These are phyloP conservation scores for Kodamaea alishanica DNA, from an alignment of 1,139 yeast species.

Conservation along the genomic window DNA sequence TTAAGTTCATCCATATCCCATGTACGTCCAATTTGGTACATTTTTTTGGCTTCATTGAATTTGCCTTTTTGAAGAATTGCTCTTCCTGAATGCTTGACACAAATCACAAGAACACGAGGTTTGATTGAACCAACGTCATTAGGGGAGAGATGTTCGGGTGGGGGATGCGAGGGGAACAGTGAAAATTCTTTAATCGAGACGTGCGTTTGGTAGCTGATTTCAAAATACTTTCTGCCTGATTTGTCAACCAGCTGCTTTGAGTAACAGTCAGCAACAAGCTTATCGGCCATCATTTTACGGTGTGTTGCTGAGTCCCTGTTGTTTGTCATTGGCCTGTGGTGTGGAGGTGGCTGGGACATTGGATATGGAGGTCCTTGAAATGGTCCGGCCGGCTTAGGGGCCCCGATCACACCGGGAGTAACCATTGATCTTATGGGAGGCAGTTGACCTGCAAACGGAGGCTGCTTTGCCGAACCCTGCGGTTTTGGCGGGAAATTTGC, in stretches of 20 bases:
- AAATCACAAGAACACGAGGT: slow-evolving; percentile 38
- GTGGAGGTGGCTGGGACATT: slow-evolving; percentile 2
- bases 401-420: slow-evolving; percentile 1
- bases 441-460: neutral
- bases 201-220: slow-evolving; percentile 38
- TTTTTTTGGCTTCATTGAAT: slow-evolving; percentile 61
- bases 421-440: neutral
- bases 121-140: slow-evolving; percentile 37
- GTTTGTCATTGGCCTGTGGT: slow-evolving; percentile 2
- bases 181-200: slow-evolving; percentile 38
- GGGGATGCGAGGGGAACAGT: slow-evolving; percentile 37
- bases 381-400: slow-evolving; percentile 2
- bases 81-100: slow-evolving; percentile 51
- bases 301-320: slow-evolving; percentile 6
- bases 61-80: slow-evolving; percentile 84
- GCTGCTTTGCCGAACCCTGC: neutral
- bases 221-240: slow-evolving; percentile 30
- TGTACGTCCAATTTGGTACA: slow-evolving; percentile 87
- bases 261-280: slow-evolving; percentile 41
- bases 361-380: slow-evolving; percentile 2
- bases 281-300: slow-evolving; percentile 25
- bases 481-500: neutral
- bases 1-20: slow-evolving; percentile 82
- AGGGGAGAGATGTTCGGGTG: slow-evolving; percentile 31
- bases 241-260: slow-evolving; percentile 28